Percentiles rank a stretch among this genome's conserved stretches.
phyloP scores from a whole-genome alignment of 495 filamentous ascomycete genomes.

The Penicillium herquei region DNA sequence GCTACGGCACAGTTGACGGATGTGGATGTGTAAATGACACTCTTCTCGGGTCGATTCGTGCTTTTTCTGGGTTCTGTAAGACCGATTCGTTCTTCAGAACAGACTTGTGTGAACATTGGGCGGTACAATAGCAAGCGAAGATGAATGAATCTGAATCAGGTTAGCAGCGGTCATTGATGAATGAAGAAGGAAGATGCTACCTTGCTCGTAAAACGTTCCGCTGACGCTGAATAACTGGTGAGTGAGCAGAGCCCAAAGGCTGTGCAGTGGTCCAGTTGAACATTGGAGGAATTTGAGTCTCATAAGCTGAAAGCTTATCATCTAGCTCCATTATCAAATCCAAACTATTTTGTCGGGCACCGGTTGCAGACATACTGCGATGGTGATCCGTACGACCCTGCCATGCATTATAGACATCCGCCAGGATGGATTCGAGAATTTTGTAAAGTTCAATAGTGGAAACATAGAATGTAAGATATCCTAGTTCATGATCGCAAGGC shows the following conservation, averaged over 20 bases:
- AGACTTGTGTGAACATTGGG: slow-evolving; percentile 46
- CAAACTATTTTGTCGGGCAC: slow-evolving; percentile 26
- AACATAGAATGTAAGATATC: slow-evolving; percentile 37
- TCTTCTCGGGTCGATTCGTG: slow-evolving; percentile 11
- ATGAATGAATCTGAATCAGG: slow-evolving; percentile 36
- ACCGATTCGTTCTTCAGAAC: slow-evolving; percentile 29
- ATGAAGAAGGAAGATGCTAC: slow-evolving; percentile 12
- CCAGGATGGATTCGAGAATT: slow-evolving; percentile 43
- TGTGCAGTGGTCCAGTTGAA: slow-evolving; percentile 36
- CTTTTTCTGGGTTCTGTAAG: neutral
- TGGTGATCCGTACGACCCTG: slow-evolving; percentile 19
- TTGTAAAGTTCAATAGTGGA: slow-evolving; percentile 41
- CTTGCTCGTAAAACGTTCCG: slow-evolving; percentile 41
- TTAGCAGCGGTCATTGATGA: neutral
- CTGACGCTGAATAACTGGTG: slow-evolving; percentile 33
- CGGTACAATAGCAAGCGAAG: slow-evolving; percentile 46
- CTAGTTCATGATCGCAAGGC: slow-evolving; percentile 20
- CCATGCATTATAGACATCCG: slow-evolving; percentile 43
- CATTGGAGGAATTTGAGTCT: slow-evolving; percentile 30
- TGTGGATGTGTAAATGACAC: slow-evolving; percentile 36
- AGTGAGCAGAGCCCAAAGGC: neutral
- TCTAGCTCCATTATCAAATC: slow-evolving; percentile 43
- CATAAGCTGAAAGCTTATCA: slow-evolving; percentile 34
- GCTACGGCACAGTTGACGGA: slow-evolving; percentile 35
- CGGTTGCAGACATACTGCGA: slow-evolving; percentile 7